Conservation (phyloP, 768 basidiomycete genomes). For the Suillus ampliporus region DNA sequence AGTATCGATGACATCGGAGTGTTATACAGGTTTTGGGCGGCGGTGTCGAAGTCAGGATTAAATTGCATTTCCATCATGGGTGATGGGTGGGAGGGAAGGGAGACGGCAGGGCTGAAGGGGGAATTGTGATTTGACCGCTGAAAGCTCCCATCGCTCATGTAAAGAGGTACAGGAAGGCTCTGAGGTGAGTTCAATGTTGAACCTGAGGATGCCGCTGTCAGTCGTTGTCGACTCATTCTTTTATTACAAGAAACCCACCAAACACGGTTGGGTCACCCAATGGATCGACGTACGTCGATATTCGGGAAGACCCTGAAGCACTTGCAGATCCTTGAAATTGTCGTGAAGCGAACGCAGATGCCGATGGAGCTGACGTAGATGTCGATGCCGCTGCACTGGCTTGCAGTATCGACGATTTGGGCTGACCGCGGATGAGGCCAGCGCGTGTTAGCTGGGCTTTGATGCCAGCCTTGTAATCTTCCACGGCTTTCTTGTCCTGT, state of each 20-base stretch:
- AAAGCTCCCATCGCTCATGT: conserved; percentile 27
- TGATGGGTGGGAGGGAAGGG: conserved; percentile 41
- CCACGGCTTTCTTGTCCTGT: conserved; percentile 83
- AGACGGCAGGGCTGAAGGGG: conserved; percentile 40
- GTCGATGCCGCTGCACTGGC: conserved; percentile 28
- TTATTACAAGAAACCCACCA: conserved; percentile 22
- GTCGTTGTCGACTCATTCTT: conserved; percentile 4
- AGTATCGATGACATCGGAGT: conserved; percentile 33
- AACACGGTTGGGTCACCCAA: conserved; percentile 32
- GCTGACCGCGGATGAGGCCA: conserved; percentile 84
- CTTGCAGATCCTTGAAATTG: conserved; percentile 31
- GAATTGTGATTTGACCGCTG: conserved; percentile 37
- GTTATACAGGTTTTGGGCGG: conserved; percentile 37
- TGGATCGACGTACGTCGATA: conserved; percentile 27
- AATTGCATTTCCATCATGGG: conserved; percentile 38
- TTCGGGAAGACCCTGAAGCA: conserved; percentile 26
- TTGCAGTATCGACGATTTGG: conserved; percentile 60
- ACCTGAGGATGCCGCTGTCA: conserved; percentile 25
- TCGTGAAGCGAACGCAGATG: conserved; percentile 41
- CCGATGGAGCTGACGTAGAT: conserved; percentile 27
- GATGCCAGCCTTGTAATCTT: conserved; percentile 83
- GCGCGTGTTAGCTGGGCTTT: conserved; percentile 79
- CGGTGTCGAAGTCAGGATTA: conserved; percentile 40
- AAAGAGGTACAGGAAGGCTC: conserved; percentile 30
- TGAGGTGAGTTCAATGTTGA: conserved; percentile 38